These are phyloP conservation scores for Acanthamoeba divionensis DNA, from an alignment of 208 protist genomes.

Conservation along the genomic window DNA sequence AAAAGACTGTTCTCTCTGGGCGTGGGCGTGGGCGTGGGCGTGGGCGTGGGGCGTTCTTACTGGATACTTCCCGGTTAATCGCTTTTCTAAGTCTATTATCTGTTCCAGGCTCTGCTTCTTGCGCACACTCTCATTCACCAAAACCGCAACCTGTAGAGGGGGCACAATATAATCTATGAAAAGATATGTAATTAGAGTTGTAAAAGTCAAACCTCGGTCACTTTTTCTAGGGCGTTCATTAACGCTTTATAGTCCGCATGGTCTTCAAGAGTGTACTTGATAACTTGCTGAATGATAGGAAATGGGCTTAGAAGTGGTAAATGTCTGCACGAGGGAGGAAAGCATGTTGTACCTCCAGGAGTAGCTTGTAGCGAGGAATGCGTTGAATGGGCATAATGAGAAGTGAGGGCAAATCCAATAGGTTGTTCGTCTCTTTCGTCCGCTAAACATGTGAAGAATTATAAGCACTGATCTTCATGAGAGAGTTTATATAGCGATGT, in stretches of 20 bases:
- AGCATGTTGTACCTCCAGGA: not conserved
- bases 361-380: conserved; percentile 34
- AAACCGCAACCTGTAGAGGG: conserved; percentile 2
- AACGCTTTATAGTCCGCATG: conserved; percentile 13
- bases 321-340: not conserved
- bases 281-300: not conserved
- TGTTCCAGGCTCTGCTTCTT: conserved; percentile 45
- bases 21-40: too few relatives aligned
- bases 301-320: not conserved
- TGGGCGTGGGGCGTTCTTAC: not conserved
- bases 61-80: conserved; percentile 19
- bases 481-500: too few relatives aligned
- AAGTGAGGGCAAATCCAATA: conserved; percentile 43
- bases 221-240: not conserved
- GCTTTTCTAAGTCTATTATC: conserved; percentile 11
- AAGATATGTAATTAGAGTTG: too few relatives aligned
- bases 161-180: too few relatives aligned
- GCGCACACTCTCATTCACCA: conserved; percentile 44
- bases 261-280: not conserved
- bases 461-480: not conserved
- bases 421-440: conserved; percentile 21
- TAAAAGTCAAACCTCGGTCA: too few relatives aligned
- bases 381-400: conserved; percentile 51
- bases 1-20: too few relatives aligned
- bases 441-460: not conserved